phyloP scores from a whole-genome alignment of 2,329 filamentous ascomycete genomes.

The Aureobasidium leucospermi region DNA sequence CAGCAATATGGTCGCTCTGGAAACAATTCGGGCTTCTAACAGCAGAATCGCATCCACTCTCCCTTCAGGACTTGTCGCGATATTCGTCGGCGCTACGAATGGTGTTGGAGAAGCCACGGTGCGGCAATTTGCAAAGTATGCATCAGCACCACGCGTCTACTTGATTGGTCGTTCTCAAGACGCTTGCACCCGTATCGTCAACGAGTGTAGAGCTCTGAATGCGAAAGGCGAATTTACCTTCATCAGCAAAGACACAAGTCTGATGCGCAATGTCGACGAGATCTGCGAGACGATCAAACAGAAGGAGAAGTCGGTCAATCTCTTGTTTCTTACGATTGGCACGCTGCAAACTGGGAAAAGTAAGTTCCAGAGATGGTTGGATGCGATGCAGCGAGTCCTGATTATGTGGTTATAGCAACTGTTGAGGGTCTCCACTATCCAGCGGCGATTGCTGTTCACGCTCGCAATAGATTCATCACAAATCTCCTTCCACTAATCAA shows the following conservation, averaged over 20 bases:
- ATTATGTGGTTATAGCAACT: slow-evolving; percentile 20
- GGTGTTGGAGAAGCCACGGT: slow-evolving; percentile 45
- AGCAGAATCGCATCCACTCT: slow-evolving; percentile 26
- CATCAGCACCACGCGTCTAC: slow-evolving; percentile 38
- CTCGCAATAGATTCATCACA: slow-evolving; percentile 32
- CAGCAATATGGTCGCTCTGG: slow-evolving; percentile 29
- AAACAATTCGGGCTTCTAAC: slow-evolving; percentile 30
- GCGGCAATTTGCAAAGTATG: slow-evolving; percentile 37
- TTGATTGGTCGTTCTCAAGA: slow-evolving; percentile 42
- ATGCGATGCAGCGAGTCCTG: not conserved
- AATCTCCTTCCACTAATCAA: slow-evolving; percentile 31
- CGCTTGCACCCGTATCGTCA: slow-evolving; percentile 30
- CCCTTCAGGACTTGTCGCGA: slow-evolving; percentile 37
- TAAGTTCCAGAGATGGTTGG: not conserved
- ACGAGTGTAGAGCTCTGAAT: slow-evolving; percentile 38
- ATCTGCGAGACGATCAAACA: slow-evolving; percentile 41
- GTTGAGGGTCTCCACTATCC: slow-evolving; percentile 30
- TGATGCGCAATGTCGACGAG: slow-evolving; percentile 43
- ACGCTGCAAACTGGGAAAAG: slow-evolving; percentile 23
- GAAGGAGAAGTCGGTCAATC: slow-evolving; percentile 44
- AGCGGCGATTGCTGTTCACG: slow-evolving; percentile 27
- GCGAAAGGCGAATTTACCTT: slow-evolving; percentile 41
- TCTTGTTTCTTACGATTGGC: slow-evolving; percentile 45
- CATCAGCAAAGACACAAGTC: slow-evolving; percentile 38
- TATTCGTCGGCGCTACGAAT: slow-evolving; percentile 46